Evolutionary conservation across 1,284 basidiomycete genomes (phyloP).

Genomic region (Rhizoctonia solani): DNA sequence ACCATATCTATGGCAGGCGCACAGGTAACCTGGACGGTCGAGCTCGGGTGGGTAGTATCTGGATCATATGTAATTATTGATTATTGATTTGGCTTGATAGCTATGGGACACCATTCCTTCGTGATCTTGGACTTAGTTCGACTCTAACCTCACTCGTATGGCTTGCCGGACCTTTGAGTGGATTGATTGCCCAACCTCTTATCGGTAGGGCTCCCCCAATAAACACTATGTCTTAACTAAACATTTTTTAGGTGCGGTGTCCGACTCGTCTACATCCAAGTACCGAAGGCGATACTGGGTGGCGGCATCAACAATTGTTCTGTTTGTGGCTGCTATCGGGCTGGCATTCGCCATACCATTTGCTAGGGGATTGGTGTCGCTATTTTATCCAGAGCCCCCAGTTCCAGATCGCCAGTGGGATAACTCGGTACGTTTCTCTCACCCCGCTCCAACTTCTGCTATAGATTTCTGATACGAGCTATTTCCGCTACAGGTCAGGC

Average conservation of each 20-base stretch:
- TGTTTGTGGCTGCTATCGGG: slow-evolving; percentile 63
- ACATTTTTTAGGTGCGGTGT: slow-evolving; percentile 72
- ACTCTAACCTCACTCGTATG: slow-evolving; percentile 92
- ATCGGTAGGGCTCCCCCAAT: slow-evolving; percentile 63
- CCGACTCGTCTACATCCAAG: slow-evolving; percentile 86
- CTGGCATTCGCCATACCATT: slow-evolving; percentile 85
- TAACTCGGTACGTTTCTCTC: slow-evolving; percentile 54
- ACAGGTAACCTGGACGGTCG: slow-evolving; percentile 91
- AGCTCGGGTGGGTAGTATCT: slow-evolving; percentile 68
- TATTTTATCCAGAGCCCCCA: slow-evolving; percentile 75
- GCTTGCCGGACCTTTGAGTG: slow-evolving; percentile 94
- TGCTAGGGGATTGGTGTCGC: slow-evolving; percentile 79
- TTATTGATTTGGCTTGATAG: slow-evolving; percentile 50
- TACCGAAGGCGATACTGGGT: slow-evolving; percentile 93
- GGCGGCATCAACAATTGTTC: slow-evolving; percentile 73
- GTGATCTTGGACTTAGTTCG: slow-evolving; percentile 87
- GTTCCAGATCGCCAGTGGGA: slow-evolving; percentile 84
- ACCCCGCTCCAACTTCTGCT: neutral
- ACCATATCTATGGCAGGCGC: slow-evolving; percentile 69
- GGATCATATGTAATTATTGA: slow-evolving; percentile 34
- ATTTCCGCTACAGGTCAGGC: slow-evolving; percentile 56
- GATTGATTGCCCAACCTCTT: slow-evolving; percentile 91
- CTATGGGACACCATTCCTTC: slow-evolving; percentile 92
- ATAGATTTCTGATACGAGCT: neutral
- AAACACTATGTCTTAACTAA: neutral